Evolutionary conservation across 208 protist species (phyloP).

Genomic region (Spongospora subterranea): DNA sequence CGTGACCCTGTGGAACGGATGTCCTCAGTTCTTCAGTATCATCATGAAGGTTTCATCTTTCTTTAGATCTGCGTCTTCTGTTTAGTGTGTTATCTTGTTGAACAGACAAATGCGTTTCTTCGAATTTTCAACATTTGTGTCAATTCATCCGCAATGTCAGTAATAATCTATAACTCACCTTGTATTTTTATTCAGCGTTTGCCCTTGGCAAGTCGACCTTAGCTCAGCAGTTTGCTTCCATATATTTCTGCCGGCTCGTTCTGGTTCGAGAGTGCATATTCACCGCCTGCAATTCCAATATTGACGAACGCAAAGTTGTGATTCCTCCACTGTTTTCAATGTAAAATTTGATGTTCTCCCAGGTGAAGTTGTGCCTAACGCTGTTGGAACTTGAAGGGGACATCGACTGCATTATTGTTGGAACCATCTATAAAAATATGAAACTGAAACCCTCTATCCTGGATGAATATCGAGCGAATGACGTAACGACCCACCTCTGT

Average conservation of each 20-base stretch:
- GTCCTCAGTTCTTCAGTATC: too few relatives aligned
- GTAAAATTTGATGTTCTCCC: not conserved
- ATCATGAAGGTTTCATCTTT: too few relatives aligned
- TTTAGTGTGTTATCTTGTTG: too few relatives aligned
- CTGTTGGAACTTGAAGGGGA: conserved; percentile 4
- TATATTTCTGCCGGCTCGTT: conserved; percentile 19
- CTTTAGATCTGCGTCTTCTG: too few relatives aligned
- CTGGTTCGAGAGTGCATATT: not conserved
- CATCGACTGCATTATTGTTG: conserved; percentile 54
- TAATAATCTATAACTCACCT: too few relatives aligned
- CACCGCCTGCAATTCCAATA: not conserved
- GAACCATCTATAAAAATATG: conserved; percentile 53
- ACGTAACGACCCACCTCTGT: not conserved
- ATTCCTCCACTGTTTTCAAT: not conserved
- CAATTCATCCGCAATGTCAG: too few relatives aligned
- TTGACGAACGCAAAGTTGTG: conserved; percentile 49
- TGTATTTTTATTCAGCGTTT: too few relatives aligned
- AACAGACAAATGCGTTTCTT: too few relatives aligned
- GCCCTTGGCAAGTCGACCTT: not conserved
- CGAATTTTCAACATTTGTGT: too few relatives aligned
- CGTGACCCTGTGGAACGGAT: too few relatives aligned
- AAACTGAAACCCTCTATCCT: conserved; percentile 43
- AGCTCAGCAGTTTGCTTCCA: not conserved
- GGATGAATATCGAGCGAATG: not conserved
- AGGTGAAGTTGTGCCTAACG: conserved; percentile 28